Conservation (phyloP, 176 grass and related monocot genomes). For the Juncus effusus region DNA sequence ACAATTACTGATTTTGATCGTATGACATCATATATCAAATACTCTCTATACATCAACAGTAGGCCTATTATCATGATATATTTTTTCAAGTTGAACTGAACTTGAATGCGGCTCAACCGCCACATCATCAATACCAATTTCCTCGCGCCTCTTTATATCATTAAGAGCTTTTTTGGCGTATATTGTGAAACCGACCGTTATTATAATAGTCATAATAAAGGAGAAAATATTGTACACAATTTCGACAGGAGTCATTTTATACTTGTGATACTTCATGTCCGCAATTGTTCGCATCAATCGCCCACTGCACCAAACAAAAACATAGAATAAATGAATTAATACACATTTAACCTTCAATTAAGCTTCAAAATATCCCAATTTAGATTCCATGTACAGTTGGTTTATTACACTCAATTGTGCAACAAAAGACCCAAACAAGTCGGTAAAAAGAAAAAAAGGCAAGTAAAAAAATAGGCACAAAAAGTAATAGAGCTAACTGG, state of each 20-base stretch:
- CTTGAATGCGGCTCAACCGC: neutral
- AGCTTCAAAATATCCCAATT: no score
- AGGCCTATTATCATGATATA: conserved; percentile 41
- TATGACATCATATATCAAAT: conserved; percentile 7
- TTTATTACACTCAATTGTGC: no score
- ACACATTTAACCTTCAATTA: neutral
- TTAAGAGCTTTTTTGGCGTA: conserved; percentile 67
- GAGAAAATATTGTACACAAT: conserved; percentile 79
- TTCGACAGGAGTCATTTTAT: conserved; percentile 71
- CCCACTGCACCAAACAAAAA: conserved; percentile 46
- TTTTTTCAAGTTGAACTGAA: conserved; percentile 29
- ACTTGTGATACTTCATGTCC: conserved; percentile 57
- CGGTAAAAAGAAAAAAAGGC: neutral
- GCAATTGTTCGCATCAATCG: conserved; percentile 69
- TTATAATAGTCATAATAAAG: conserved; percentile 34
- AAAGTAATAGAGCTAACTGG: neutral
- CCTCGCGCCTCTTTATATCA: conserved; percentile 35
- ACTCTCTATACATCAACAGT: conserved; percentile 38
- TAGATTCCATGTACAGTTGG: no score
- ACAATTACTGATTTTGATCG: neutral
- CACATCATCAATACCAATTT: neutral
- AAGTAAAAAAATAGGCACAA: neutral
- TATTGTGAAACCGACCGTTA: conserved; percentile 62
- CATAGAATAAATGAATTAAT: neutral
- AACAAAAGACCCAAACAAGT: neutral